A percentile compares a stretch with the other conserved stretches of the same genome.
Conservation (phyloP, 2,329 filamentous ascomycete genomes). For the Aspergillus brunneoviolaceus region DNA sequence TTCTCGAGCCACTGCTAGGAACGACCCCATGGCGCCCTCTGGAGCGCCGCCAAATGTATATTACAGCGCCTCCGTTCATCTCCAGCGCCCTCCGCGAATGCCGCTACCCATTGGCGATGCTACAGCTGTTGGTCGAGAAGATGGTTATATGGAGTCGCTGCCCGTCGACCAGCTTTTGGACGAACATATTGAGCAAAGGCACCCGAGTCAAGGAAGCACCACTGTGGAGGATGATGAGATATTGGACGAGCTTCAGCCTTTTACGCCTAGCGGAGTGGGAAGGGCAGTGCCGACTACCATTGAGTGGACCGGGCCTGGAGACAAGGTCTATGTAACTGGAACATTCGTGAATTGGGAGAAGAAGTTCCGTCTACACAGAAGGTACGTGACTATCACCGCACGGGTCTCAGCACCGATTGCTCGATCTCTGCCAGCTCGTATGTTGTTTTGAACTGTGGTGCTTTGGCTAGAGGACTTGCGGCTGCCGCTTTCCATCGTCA, state of each 20-base stretch:
- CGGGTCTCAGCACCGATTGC: not conserved
- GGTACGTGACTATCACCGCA: constrained; percentile 61
- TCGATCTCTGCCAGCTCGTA: not conserved
- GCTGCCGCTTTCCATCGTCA: not conserved
- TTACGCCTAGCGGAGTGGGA: constrained; percentile 65
- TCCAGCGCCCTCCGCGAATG: constrained; percentile 72
- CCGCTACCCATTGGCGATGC: constrained; percentile 94
- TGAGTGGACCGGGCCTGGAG: constrained; percentile 79
- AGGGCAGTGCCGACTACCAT: constrained; percentile 80
- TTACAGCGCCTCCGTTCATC: constrained; percentile 42
- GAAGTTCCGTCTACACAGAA: constrained; percentile 81
- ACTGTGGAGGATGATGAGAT: constrained; percentile 71
- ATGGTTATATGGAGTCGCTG: constrained; percentile 51
- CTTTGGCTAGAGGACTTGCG: not conserved
- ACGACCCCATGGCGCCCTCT: constrained; percentile 40
- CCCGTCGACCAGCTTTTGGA: constrained; percentile 47
- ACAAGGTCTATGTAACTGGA: constrained; percentile 93
- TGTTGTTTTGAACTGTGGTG: not conserved
- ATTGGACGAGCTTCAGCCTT: constrained; percentile 68
- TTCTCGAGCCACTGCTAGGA: constrained; percentile 29
- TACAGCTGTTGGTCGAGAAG: constrained; percentile 71
- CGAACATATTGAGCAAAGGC: constrained; percentile 55
- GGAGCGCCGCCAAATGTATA: constrained; percentile 51
- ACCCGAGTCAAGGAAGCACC: constrained; percentile 55
- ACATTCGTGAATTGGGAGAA: constrained; percentile 97